Conservation (phyloP, 2,329 filamentous ascomycete species). For the Ophiostoma angusticollis region DNA sequence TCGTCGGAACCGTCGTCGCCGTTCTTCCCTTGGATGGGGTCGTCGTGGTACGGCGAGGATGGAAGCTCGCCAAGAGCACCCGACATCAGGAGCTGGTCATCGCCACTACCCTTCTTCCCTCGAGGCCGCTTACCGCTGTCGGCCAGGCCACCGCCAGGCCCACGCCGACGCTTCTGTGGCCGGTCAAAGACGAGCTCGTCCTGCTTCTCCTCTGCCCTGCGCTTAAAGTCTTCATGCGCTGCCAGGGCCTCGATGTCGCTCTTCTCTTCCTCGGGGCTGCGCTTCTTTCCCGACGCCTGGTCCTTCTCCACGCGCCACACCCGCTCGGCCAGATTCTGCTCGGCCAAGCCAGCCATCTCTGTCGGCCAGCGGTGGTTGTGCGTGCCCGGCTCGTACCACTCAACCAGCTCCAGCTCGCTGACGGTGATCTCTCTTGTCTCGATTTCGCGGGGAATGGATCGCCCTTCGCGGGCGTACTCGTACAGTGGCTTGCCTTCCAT, state of each 20-base stretch:
- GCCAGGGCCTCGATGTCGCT: constrained; percentile 41
- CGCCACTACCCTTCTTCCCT: constrained; percentile 14
- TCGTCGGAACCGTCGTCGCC: background rate
- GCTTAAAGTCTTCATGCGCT: constrained; percentile 44
- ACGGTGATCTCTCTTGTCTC: constrained; percentile 69
- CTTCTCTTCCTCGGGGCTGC: constrained; percentile 40
- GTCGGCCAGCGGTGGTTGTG: constrained; percentile 71
- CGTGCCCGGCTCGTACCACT: constrained; percentile 72
- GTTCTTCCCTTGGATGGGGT: background rate
- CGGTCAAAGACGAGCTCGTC: constrained; percentile 43
- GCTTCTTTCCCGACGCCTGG: constrained; percentile 34
- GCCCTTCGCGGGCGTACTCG: constrained; percentile 87
- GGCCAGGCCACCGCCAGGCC: constrained; percentile 4
- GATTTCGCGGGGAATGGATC: constrained; percentile 74
- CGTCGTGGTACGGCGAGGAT: constrained; percentile 19
- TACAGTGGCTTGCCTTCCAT: constrained; percentile 91
- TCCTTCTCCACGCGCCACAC: constrained; percentile 50
- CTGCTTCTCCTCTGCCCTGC: constrained; percentile 43
- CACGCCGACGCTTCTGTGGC: constrained; percentile 26
- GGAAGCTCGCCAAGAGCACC: constrained; percentile 41
- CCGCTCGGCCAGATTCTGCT: constrained; percentile 65
- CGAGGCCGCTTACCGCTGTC: constrained; percentile 10
- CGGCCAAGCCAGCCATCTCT: constrained; percentile 61
- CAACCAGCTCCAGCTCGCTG: constrained; percentile 61
- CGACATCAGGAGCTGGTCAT: constrained; percentile 39